phyloP scores from a whole-genome alignment of 306 rosid genomes.

The Cicer arietinum region DNA sequence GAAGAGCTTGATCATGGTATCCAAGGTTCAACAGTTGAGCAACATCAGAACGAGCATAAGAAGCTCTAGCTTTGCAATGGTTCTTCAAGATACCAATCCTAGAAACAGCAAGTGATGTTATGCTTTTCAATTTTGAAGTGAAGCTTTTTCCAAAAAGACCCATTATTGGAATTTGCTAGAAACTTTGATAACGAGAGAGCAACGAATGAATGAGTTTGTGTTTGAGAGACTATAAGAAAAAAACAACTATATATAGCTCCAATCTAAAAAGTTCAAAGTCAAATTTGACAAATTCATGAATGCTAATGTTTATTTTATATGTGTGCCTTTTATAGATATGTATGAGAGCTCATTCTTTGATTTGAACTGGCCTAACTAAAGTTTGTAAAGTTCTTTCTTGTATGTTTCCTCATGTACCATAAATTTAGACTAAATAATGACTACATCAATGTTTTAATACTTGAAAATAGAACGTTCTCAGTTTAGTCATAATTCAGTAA shows the following conservation, averaged over 20 bases:
- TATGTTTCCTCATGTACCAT: constrained; percentile 20
- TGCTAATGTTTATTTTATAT: not conserved
- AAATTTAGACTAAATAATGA: not conserved
- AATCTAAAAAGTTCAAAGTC: constrained; percentile 15
- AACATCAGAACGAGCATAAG: constrained; percentile 59
- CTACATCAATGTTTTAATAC: too few relatives aligned
- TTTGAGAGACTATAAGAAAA: constrained; percentile 5
- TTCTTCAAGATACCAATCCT: constrained; percentile 66
- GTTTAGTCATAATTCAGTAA: too few relatives aligned
- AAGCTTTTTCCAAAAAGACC: constrained; percentile 66
- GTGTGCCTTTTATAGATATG: not conserved
- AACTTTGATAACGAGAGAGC: not conserved
- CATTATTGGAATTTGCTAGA: constrained; percentile 46
- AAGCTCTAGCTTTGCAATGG: constrained; percentile 54
- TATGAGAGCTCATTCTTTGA: not conserved
- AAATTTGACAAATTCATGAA: not conserved
- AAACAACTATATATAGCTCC: constrained; percentile 22
- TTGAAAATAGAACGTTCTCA: too few relatives aligned
- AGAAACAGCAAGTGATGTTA: constrained; percentile 53
- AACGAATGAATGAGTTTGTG: constrained; percentile 24
- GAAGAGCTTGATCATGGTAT: constrained; percentile 66
- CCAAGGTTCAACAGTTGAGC: constrained; percentile 63
- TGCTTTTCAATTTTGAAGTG: constrained; percentile 55
- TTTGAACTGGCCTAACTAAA: constrained; percentile 38
- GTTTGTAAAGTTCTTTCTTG: constrained; percentile 6